A percentile compares a stretch with the other conserved stretches of the same genome.
Conservation (phyloP, 75 land plant species). For the Pseudotsuga menziesii region DNA sequence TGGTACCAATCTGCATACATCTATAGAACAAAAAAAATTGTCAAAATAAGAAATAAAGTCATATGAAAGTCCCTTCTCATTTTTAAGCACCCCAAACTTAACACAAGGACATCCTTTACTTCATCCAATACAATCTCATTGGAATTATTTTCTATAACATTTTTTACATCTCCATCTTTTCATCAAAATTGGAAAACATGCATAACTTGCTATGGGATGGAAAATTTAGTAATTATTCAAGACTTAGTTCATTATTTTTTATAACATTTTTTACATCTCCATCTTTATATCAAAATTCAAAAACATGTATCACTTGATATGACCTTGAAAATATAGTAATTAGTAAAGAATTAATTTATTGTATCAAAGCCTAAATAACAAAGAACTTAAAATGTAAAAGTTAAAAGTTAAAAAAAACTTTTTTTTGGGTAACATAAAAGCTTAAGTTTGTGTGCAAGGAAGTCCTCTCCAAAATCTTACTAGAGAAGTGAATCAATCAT, state of each 20-base stretch:
- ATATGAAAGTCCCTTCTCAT: not conserved
- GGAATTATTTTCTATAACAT: too few relatives aligned
- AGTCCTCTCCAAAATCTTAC: slow-evolving; percentile 70
- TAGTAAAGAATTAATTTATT: not conserved
- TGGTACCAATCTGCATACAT: slow-evolving; percentile 95
- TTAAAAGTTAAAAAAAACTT: slow-evolving; percentile 36
- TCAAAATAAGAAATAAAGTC: not conserved
- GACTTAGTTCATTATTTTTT: too few relatives aligned
- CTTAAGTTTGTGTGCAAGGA: slow-evolving; percentile 71
- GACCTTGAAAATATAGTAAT: not conserved
- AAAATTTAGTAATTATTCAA: too few relatives aligned
- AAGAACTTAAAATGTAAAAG: not conserved
- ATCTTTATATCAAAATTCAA: slow-evolving; percentile 66
- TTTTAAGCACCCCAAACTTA: slow-evolving; percentile 13
- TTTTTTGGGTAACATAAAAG: slow-evolving; percentile 84
- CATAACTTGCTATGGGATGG: too few relatives aligned
- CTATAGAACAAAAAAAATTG: slow-evolving; percentile 26
- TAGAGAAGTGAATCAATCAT: too few relatives aligned
- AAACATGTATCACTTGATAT: not conserved
- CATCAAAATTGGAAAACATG: slow-evolving; percentile 18
- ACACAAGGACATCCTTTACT: slow-evolving; percentile 95
- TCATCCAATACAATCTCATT: slow-evolving; percentile 90
- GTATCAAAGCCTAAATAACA: not conserved
- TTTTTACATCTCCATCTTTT: slow-evolving; percentile 96
- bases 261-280: slow-evolving; percentile 92